Conservation (phyloP, 2,329 filamentous ascomycete genomes). For the Aspergillus sp. region DNA sequence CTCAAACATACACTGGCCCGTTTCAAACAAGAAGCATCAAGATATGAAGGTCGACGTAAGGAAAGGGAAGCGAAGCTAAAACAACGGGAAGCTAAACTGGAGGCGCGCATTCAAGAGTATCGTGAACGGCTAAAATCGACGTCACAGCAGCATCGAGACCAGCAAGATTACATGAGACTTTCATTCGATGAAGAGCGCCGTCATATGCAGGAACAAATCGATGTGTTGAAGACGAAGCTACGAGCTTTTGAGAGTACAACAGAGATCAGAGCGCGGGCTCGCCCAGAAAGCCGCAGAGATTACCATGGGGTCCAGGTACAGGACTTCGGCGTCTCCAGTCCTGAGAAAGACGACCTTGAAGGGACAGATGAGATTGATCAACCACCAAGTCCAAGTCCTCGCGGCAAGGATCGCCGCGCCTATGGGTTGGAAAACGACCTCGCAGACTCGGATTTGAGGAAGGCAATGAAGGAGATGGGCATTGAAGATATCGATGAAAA, state of each 20-base stretch:
- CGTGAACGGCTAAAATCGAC: slow-evolving; percentile 38
- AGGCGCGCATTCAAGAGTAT: slow-evolving; percentile 41
- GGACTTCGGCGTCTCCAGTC: slow-evolving; percentile 25
- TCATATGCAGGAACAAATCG: slow-evolving; percentile 40
- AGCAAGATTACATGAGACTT: slow-evolving; percentile 35
- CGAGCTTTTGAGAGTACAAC: slow-evolving; percentile 29
- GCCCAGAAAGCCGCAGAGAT: slow-evolving; percentile 29
- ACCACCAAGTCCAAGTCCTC: slow-evolving; percentile 37
- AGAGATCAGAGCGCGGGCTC: slow-evolving; percentile 19
- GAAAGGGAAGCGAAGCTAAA: slow-evolving; percentile 44
- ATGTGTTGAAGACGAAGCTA: slow-evolving; percentile 34
- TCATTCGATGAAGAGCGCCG: slow-evolving; percentile 38
- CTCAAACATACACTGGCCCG: slow-evolving; percentile 43
- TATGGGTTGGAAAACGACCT: slow-evolving; percentile 12
- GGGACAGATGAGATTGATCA: slow-evolving; percentile 32
- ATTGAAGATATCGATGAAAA: slow-evolving; percentile 31
- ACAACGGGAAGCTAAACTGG: slow-evolving; percentile 40
- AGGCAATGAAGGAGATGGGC: slow-evolving; percentile 21
- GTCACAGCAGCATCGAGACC: slow-evolving; percentile 36
- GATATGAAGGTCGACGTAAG: slow-evolving; percentile 44
- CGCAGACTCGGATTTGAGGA: slow-evolving; percentile 24
- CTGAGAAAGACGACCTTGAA: slow-evolving; percentile 22
- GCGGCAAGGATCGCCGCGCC: slow-evolving; percentile 30
- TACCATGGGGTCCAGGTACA: slow-evolving; percentile 30
- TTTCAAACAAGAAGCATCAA: slow-evolving; percentile 44